phyloP scores from a whole-genome alignment of 1,139 yeast genomes.

The Groenewaldozyma auringiensis region DNA sequence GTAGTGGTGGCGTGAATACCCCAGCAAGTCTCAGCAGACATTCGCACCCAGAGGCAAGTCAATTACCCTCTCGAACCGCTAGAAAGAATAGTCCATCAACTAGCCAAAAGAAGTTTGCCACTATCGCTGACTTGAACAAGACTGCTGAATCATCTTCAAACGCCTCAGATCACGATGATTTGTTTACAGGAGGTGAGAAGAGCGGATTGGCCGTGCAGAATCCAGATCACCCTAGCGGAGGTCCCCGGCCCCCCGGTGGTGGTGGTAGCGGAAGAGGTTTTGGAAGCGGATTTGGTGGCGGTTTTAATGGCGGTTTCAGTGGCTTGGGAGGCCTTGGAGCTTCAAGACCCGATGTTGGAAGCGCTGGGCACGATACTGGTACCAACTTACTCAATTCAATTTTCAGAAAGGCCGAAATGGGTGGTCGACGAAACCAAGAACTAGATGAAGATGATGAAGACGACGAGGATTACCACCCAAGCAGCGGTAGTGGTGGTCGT shows the following conservation, averaged over 20 bases:
- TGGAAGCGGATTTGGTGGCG: conserved; percentile 10
- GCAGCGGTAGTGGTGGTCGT: conserved; percentile 9
- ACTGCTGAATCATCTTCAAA: conserved; percentile 16
- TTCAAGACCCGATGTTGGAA: background rate
- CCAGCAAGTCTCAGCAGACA: background rate
- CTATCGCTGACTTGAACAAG: conserved; percentile 39
- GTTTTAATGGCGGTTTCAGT: background rate
- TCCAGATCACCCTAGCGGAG: conserved; percentile 41
- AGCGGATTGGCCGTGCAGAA: conserved; percentile 91
- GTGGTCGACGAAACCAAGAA: conserved; percentile 27
- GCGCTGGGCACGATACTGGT: background rate
- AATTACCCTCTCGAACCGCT: background rate
- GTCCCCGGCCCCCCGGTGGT: conserved; percentile 4
- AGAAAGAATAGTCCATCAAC: conserved; percentile 6
- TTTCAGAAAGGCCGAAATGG: conserved; percentile 47
- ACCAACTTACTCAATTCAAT: conserved; percentile 45
- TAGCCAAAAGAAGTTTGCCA: conserved; percentile 25
- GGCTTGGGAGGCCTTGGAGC: conserved; percentile 11
- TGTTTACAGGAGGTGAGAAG: conserved; percentile 94
- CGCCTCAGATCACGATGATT: conserved; percentile 48
- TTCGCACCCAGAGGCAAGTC: background rate
- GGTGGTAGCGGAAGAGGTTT: conserved; percentile 13
- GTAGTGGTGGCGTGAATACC: background rate
- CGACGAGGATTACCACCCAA: conserved; percentile 34
- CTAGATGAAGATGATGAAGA: conserved; percentile 29